A percentile compares a stretch with the other conserved stretches of the same genome.
Conservation (phyloP, 2,329 filamentous ascomycete species). For the Taxawa tesnikishii region DNA sequence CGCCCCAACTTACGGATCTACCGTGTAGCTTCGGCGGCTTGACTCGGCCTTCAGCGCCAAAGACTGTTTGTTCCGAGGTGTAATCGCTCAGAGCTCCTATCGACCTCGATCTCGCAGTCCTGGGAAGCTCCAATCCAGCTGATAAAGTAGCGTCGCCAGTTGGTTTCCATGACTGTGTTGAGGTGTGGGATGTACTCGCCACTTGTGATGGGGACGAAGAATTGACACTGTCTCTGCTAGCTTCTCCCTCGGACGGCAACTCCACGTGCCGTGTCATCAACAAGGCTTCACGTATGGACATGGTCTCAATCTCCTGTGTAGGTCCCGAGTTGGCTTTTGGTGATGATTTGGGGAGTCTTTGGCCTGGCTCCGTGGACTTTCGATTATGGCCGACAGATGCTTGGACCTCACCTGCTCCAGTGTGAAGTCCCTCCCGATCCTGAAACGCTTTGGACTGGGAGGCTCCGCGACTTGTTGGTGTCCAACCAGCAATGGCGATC, state of each 20-base stretch:
- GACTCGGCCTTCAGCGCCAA: too few relatives aligned
- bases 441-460: background rate
- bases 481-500: background rate
- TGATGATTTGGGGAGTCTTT: background rate
- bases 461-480: background rate
- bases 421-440: background rate
- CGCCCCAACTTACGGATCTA: conserved; percentile 22
- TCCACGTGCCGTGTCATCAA: too few relatives aligned
- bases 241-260: too few relatives aligned
- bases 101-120: conserved; percentile 14
- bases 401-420: conserved; percentile 7
- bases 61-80: too few relatives aligned
- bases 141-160: too few relatives aligned
- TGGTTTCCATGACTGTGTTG: too few relatives aligned
- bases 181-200: too few relatives aligned
- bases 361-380: conserved; percentile 21
- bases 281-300: too few relatives aligned
- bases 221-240: too few relatives aligned
- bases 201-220: too few relatives aligned
- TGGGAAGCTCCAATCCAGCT: conserved; percentile 4
- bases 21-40: conserved; percentile 14
- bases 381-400: conserved; percentile 25
- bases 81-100: conserved; percentile 14
- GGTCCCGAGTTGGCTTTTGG: too few relatives aligned
- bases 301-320: too few relatives aligned